These are phyloP conservation scores for Achaetomiella virescens DNA, from an alignment of 495 filamentous ascomycete species.

Conservation along the genomic window DNA sequence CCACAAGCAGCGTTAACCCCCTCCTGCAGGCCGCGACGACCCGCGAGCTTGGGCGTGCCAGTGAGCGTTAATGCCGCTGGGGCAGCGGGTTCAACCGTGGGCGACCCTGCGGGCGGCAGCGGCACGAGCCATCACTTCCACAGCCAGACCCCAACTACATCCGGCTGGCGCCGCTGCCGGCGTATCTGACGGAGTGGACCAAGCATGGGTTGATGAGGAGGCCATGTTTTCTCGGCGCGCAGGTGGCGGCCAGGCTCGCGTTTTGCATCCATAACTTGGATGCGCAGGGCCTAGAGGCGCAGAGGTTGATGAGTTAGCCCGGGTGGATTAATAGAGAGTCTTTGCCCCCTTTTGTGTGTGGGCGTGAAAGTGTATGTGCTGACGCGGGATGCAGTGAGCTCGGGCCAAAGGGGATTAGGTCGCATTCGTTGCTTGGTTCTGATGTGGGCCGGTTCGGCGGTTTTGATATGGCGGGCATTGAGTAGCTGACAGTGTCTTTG, in stretches of 20 bases:
- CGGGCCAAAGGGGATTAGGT: conserved; percentile 38
- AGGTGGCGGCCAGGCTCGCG: conserved; percentile 68
- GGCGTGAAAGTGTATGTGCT: not conserved
- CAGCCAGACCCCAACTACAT: conserved; percentile 83
- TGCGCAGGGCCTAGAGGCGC: conserved; percentile 32
- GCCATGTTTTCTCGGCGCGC: conserved; percentile 74
- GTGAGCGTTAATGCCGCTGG: conserved; percentile 27
- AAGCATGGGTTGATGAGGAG: conserved; percentile 73
- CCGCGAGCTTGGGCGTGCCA: conserved; percentile 47
- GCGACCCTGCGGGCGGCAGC: conserved; percentile 22
- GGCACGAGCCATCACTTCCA: conserved; percentile 60
- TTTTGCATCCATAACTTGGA: conserved; percentile 52
- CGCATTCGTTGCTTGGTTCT: conserved; percentile 35
- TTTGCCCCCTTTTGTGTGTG: not conserved
- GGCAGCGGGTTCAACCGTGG: conserved; percentile 25
- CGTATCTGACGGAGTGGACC: conserved; percentile 92
- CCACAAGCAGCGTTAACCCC: conserved; percentile 67
- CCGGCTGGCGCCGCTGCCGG: conserved; percentile 68
- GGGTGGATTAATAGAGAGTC: conserved; percentile 47
- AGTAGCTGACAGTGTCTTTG: too few relatives aligned
- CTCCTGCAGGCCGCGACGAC: conserved; percentile 90
- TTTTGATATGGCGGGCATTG: too few relatives aligned
- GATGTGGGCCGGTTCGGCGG: too few relatives aligned
- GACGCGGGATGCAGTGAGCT: conserved; percentile 28
- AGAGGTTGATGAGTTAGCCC: conserved; percentile 39